Conservation (phyloP, 805 yeast species). For the Yamadazyma sp. region DNA sequence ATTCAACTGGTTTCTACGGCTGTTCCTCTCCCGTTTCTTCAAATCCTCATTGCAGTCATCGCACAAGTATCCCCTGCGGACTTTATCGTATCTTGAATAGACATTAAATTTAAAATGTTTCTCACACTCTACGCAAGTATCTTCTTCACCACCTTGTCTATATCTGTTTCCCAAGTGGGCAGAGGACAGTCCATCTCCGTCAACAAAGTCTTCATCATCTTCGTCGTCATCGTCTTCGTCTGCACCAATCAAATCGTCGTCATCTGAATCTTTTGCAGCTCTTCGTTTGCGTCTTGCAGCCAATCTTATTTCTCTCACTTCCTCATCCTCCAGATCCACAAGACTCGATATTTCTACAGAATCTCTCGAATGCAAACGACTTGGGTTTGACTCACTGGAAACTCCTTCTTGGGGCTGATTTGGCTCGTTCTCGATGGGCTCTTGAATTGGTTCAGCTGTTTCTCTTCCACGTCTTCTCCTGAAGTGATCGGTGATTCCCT, state of each 20-base stretch:
- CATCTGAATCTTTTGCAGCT: slow-evolving; percentile 33
- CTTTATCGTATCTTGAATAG: slow-evolving; percentile 55
- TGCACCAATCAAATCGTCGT: slow-evolving; percentile 18
- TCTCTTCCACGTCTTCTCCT: slow-evolving; percentile 35
- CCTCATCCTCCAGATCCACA: slow-evolving; percentile 6
- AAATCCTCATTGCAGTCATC: slow-evolving; percentile 52
- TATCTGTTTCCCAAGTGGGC: slow-evolving; percentile 19
- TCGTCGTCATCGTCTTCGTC: slow-evolving; percentile 38
- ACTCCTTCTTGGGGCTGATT: no score
- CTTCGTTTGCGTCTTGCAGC: slow-evolving; percentile 34
- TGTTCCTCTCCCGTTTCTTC: slow-evolving; percentile 42
- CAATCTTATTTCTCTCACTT: slow-evolving; percentile 26
- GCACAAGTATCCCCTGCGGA: slow-evolving; percentile 65
- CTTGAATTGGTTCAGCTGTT: slow-evolving; percentile 1
- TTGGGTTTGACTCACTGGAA: no score
- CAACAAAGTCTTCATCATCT: slow-evolving; percentile 29
- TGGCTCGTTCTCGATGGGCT: no score
- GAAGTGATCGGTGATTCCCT: slow-evolving; percentile 85
- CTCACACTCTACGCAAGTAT: slow-evolving; percentile 64
- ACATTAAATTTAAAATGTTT: slow-evolving; percentile 59
- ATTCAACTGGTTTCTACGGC: slow-evolving; percentile 53
- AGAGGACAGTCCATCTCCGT: slow-evolving; percentile 25
- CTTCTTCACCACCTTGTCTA: slow-evolving; percentile 51
- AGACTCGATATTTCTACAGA: no score
- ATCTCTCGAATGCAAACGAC: no score